Evolutionary conservation across 257 asterid species (phyloP).

Genomic region (Capsicum baccatum): DNA sequence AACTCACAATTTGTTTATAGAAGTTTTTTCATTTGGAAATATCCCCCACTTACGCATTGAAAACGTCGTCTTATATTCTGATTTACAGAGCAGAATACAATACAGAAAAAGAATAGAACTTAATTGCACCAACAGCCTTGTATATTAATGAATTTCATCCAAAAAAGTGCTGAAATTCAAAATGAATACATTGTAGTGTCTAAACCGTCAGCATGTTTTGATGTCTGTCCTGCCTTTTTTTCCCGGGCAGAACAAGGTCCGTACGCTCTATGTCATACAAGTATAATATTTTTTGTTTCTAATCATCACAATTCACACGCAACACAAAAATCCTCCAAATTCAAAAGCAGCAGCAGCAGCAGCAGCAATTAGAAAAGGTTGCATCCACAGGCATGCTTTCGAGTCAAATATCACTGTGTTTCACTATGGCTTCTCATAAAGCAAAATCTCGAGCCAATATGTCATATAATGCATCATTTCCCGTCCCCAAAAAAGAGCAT

Average conservation of each 20-base stretch:
- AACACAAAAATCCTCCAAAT: slow-evolving; percentile 12
- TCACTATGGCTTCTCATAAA: slow-evolving; percentile 10
- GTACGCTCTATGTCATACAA: slow-evolving; percentile 13
- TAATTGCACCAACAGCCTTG: slow-evolving; percentile 4
- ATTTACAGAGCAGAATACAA: not conserved
- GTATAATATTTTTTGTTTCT: slow-evolving; percentile 21
- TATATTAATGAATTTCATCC: slow-evolving; percentile 17
- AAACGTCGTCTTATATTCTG: not conserved
- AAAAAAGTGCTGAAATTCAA: not conserved
- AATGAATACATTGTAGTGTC: not conserved
- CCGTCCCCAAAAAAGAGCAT: not conserved
- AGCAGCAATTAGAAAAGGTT: not conserved
- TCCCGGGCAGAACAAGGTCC: slow-evolving; percentile 30
- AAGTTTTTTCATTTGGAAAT: not conserved
- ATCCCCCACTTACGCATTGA: not conserved
- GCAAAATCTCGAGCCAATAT: not conserved
- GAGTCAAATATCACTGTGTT: slow-evolving; percentile 1
- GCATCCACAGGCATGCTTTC: not conserved
- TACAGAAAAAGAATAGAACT: not conserved
- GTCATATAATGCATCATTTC: slow-evolving; percentile 5
- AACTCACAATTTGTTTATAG: not conserved
- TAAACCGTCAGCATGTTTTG: slow-evolving; percentile 15
- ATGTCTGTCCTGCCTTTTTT: slow-evolving; percentile 31
- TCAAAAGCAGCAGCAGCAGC: slow-evolving; percentile 11
- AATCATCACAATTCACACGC: not conserved